Base-by-base conservation (phyloP, 306 rosid species). In the Abrus pulchellus region DNA sequence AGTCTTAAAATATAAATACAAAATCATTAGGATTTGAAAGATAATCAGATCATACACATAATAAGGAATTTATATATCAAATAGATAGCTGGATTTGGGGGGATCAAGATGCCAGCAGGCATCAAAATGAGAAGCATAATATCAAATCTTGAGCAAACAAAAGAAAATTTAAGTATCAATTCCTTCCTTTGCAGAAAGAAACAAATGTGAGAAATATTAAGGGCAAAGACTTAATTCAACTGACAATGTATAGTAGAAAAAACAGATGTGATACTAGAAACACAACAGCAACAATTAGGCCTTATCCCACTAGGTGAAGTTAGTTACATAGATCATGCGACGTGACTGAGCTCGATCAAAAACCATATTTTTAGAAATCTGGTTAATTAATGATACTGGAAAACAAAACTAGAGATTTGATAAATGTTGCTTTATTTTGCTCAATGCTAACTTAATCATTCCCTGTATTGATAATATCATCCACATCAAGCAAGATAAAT, bases 21-120 rank as follows among this genome's bases (percentile, higher is more conserved):
- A 61, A 36, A 59, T 8, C 62, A 59, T 13, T 8, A 38, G 43
- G 36, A 74, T 38, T 36, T 50, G 57, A 75, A 59, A 75, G 49
- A 75, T 68, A 50, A 28, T 29, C 34, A 30, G 32, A 14, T 68
- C 60, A 82, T 48, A 60, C 20, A 29, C 11, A 49, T 47, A 34
- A 56, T 9, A 28, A 45, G 47, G 27, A 66, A 65, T 45, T 49
- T 33, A 33, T 13, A 40, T 56, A 34, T 20, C 34, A 74, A 70
- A 68, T 71, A 52, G 54, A 49, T 9, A 78, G 48, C 40, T 60
- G 40, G 3, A 69, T 53, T 34, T 60, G 38, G 28, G 53, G 29
- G 72, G 56, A 53, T 67, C 49, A 54, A 62, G 13, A 78, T 72
- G 80, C 11, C 56, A 50, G 73, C 40, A 66, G 80, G 78, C 72